phyloP scores from a whole-genome alignment of 2,329 filamentous ascomycete species.

The Hortaea werneckii region DNA sequence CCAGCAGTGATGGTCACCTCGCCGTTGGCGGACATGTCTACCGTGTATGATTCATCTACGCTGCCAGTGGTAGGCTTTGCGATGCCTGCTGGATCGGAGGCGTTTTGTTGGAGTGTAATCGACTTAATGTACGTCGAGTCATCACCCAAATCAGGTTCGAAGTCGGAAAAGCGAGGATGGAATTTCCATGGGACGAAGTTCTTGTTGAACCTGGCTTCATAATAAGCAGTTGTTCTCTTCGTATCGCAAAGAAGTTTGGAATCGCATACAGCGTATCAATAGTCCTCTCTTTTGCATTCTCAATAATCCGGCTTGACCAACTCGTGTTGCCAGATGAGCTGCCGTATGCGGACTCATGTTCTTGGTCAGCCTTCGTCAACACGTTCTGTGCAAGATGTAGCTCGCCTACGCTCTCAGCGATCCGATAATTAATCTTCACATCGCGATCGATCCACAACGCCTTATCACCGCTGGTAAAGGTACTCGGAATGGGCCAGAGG shows the following conservation, averaged over 20 bases:
- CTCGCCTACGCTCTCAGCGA: constrained; percentile 16
- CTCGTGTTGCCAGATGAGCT: constrained; percentile 2
- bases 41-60: constrained; percentile 66
- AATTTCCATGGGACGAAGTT: constrained; percentile 73
- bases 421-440: constrained; percentile 30
- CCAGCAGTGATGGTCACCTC: constrained; percentile 53
- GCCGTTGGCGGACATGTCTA: constrained; percentile 50
- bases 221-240: constrained; percentile 5
- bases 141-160: constrained; percentile 47
- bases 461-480: constrained; percentile 28
- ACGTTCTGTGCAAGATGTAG: neutral
- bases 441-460: constrained; percentile 31
- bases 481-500: constrained; percentile 34
- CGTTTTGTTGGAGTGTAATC: constrained; percentile 54
- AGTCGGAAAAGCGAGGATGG: constrained; percentile 51
- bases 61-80: constrained; percentile 53
- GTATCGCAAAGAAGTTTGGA: too few species aligned
- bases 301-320: constrained; percentile 31
- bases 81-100: constrained; percentile 41
- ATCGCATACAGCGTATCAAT: constrained; percentile 52
- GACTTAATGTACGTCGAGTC: constrained; percentile 42
- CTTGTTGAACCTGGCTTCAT: constrained; percentile 54
- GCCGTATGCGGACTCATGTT: constrained; percentile 25
- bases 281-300: constrained; percentile 43
- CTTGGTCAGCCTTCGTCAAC: neutral